A percentile compares a stretch with the other conserved stretches of the same genome.
Conservation (phyloP, 1,284 basidiomycete genomes). For the Ustilago bromivora region DNA sequence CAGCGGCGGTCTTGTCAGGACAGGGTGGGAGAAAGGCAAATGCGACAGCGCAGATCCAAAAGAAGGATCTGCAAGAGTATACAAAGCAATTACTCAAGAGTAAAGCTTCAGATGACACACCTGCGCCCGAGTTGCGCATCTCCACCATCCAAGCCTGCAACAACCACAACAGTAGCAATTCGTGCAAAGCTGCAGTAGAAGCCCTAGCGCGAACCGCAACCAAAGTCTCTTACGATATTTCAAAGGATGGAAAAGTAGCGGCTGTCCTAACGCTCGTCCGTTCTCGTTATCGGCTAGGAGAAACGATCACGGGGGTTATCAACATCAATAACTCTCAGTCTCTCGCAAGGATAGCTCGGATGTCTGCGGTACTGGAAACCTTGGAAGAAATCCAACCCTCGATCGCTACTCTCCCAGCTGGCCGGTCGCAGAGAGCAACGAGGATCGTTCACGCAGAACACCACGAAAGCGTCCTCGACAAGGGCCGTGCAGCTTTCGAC, state of each 20-base stretch:
- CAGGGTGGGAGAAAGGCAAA: slow-evolving; percentile 3
- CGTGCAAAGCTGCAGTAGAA: slow-evolving; percentile 90
- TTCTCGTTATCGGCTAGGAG: slow-evolving; percentile 65
- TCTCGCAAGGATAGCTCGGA: slow-evolving; percentile 56
- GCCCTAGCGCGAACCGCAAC: slow-evolving; percentile 86
- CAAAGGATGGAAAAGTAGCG: slow-evolving; percentile 66
- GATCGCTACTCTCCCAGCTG: slow-evolving; percentile 55
- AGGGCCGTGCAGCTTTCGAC: slow-evolving; percentile 53
- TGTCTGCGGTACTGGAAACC: slow-evolving; percentile 64
- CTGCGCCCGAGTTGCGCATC: slow-evolving; percentile 18
- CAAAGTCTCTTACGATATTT: slow-evolving; percentile 73
- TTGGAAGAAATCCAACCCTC: slow-evolving; percentile 63
- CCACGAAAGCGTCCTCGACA: slow-evolving; percentile 62
- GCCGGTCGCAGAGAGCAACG: slow-evolving; percentile 51
- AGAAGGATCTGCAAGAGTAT: slow-evolving; percentile 29
- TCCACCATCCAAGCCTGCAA: neutral
- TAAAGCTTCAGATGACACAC: slow-evolving; percentile 7
- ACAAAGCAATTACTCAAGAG: slow-evolving; percentile 26
- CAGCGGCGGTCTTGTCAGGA: neutral
- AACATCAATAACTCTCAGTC: slow-evolving; percentile 56
- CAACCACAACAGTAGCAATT: slow-evolving; percentile 3
- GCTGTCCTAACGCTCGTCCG: slow-evolving; percentile 65
- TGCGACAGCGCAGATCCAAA: slow-evolving; percentile 11
- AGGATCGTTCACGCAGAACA: slow-evolving; percentile 59
- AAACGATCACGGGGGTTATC: slow-evolving; percentile 62